Base-by-base conservation (phyloP, 1,284 basidiomycete species). In the Leccinum insigne region DNA sequence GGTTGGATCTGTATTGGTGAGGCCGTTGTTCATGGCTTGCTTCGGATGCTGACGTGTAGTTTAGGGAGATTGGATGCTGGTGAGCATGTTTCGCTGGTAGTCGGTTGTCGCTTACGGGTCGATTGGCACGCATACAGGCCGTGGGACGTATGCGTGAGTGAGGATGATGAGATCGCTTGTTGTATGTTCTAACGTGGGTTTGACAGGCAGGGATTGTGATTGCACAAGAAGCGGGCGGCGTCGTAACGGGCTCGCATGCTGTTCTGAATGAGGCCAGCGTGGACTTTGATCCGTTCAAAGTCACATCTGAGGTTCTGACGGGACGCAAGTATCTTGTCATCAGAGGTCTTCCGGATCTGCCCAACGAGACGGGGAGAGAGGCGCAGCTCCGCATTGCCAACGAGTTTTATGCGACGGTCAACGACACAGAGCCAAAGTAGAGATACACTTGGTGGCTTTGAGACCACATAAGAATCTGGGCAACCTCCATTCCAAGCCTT, bases 21-120 rank as follows among this genome's bases (percentile, higher is more conserved):
- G 84, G 73, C 8, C 2, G 2, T n/a, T 67, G 67, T 29, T 26
- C 14, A 4, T 42, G 16, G 4, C 40, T 32, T 21, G 2, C 8
- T 42, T 57, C 54, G 44, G 9, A 35, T 26, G 16, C 47, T 70
- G 60, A 67, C 5, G 3, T 23, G 42, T 6, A 4, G 1, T 40
- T 7, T 60, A 95, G 94, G 92, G 95, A 97, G 80, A 93, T 96
- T 66, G 95, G 95, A 9, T 94, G 92, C 76, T 94, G 91, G 86
- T 85, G 70, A 73, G 84, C 69, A 10, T 11, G 3, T 58, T 58
- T 40, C 14, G 38, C 7, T 57, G 18, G 42, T 11, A 7, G 29
- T 18, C 4, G 32, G 2, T 29, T 11, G 26, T 60, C 38, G 47
- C 60, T 73, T 67, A 72, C 11, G 4, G 52, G 16, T 32, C 9